These are phyloP conservation scores for Setaria italica DNA, from an alignment of 202 grass and related monocot species.

Conservation along the genomic window DNA sequence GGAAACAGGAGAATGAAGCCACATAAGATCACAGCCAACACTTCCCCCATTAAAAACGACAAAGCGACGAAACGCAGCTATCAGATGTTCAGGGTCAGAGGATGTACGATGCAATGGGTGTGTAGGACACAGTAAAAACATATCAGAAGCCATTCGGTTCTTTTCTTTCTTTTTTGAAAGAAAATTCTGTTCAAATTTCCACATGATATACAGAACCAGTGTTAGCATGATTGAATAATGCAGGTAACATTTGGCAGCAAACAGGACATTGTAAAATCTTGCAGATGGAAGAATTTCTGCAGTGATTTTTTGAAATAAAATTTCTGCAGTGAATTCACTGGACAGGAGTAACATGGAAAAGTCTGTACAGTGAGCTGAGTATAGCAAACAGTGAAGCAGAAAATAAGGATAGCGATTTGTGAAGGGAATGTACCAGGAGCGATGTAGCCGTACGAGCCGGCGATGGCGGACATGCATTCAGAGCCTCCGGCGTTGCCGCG, in stretches of 20 bases:
- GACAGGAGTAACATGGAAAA: background rate
- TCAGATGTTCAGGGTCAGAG: constrained; percentile 5
- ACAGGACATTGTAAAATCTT: background rate
- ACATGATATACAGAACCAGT: constrained; percentile 22
- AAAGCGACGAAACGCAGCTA: constrained; percentile 29
- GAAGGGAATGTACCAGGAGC: constrained; percentile 70
- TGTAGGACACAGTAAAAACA: constrained; percentile 19
- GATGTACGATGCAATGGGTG: constrained; percentile 26
- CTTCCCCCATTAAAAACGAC: constrained; percentile 49
- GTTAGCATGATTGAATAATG: constrained; percentile 3
- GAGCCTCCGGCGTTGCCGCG: constrained; percentile 68
- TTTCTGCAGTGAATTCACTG: background rate
- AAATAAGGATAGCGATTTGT: background rate
- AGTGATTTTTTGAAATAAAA: background rate
- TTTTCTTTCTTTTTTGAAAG: too few relatives aligned
- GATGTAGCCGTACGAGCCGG: constrained; percentile 96
- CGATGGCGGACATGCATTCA: constrained; percentile 98
- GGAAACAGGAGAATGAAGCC: background rate
- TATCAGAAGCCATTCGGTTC: background rate
- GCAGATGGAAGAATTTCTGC: background rate
- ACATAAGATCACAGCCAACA: constrained; percentile 42
- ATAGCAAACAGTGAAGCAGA: constrained; percentile 2
- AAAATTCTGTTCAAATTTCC: constrained; percentile 21
- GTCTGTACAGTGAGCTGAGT: background rate
- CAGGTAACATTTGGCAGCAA: background rate